Percentiles rank a stretch among this genome's conserved stretches.
Conservation (phyloP, 768 basidiomycete genomes). For the Agaricus blazei region DNA sequence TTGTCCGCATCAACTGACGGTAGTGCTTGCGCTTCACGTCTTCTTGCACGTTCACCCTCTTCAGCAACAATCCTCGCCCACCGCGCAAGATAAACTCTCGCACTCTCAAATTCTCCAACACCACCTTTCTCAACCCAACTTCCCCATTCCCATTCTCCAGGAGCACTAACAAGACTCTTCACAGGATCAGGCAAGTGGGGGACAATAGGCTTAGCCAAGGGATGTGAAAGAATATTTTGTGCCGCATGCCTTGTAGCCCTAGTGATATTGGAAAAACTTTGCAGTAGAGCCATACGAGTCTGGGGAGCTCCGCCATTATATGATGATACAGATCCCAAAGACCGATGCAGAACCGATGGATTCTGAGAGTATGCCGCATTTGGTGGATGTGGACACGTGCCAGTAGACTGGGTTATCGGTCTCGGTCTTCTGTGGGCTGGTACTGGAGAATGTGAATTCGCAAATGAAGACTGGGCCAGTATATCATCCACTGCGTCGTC, state of each 20-base stretch:
- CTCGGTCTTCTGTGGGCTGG: constrained; percentile 78
- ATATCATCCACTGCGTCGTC: constrained; percentile 90
- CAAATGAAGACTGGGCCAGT: constrained; percentile 71
- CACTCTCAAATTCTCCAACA: constrained; percentile 94
- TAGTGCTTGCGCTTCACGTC: constrained; percentile 70
- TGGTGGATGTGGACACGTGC: constrained; percentile 20
- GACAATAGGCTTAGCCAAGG: constrained; percentile 91
- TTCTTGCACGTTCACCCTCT: constrained; percentile 88
- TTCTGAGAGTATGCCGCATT: constrained; percentile 44
- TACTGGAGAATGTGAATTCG: constrained; percentile 74
- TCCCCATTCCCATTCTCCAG: constrained; percentile 90
- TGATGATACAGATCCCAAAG: constrained; percentile 54
- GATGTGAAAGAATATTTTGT: constrained; percentile 92
- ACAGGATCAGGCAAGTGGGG: constrained; percentile 96
- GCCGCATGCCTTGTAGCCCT: constrained; percentile 90
- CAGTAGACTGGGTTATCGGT: constrained; percentile 43
- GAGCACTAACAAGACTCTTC: constrained; percentile 80
- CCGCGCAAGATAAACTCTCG: constrained; percentile 90
- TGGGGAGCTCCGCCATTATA: constrained; percentile 34
- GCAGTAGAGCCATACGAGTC: constrained; percentile 78
- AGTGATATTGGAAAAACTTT: constrained; percentile 92
- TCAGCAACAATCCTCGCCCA: constrained; percentile 98
- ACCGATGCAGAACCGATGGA: constrained; percentile 77
- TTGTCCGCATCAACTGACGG: constrained; percentile 41
- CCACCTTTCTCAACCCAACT: constrained; percentile 92